phyloP scores from a whole-genome alignment of 179 eudicot genomes.

The Silene coronaria region DNA sequence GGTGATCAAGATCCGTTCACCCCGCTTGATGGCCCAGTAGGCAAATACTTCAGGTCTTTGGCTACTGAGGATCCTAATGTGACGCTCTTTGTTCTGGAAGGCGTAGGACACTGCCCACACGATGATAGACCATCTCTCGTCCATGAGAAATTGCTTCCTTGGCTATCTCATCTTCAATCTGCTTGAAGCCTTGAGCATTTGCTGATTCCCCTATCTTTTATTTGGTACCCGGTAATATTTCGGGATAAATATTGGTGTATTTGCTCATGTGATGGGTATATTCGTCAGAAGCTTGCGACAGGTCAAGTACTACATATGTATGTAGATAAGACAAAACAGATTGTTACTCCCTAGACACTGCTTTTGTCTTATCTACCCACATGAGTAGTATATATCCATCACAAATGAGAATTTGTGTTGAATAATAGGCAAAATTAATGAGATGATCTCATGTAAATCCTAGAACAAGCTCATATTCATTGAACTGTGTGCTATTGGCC shows the following conservation, averaged over 20 bases:
- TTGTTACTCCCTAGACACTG: no score
- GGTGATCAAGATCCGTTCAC: slow-evolving; percentile 88
- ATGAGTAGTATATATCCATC: no score
- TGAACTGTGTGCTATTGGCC: background rate
- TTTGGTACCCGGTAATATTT: background rate
- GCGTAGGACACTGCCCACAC: slow-evolving; percentile 93
- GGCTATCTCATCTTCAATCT: slow-evolving; percentile 47
- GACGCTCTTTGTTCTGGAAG: slow-evolving; percentile 51
- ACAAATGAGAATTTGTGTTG: no score
- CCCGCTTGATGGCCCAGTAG: slow-evolving; percentile 93
- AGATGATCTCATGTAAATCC: background rate
- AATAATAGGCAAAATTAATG: background rate
- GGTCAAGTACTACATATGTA: no score
- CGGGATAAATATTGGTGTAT: background rate
- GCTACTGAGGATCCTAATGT: slow-evolving; percentile 44
- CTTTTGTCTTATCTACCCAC: no score
- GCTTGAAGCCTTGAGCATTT: slow-evolving; percentile 4
- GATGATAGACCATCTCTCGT: slow-evolving; percentile 82
- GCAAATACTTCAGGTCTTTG: slow-evolving; percentile 63
- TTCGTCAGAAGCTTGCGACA: no score
- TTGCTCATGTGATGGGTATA: no score
- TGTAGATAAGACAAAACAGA: no score
- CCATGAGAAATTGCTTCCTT: slow-evolving; percentile 74
- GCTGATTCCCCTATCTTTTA: background rate
- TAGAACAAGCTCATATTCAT: background rate